phyloP scores from a whole-genome alignment of 2,329 filamentous ascomycete species.

The Ceratocystiopsis brevicomis region DNA sequence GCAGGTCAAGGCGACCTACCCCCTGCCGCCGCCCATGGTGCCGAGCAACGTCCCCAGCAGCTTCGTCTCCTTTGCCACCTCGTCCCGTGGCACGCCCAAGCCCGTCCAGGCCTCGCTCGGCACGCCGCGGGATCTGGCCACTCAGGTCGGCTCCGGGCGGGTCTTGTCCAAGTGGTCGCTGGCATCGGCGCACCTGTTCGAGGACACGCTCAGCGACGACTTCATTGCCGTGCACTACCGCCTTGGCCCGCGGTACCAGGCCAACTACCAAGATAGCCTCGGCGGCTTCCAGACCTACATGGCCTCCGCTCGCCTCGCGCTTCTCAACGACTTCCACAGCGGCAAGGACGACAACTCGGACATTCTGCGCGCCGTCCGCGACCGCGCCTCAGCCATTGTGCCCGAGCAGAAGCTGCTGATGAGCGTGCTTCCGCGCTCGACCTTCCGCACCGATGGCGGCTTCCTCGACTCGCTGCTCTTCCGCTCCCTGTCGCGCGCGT shows the following conservation, averaged over 20 bases:
- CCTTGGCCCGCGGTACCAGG: conserved; percentile 76
- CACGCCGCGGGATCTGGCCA: conserved; percentile 74
- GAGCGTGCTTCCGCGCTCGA: conserved; percentile 62
- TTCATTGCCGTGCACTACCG: conserved; percentile 79
- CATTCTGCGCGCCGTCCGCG: conserved; percentile 71
- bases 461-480: conserved; percentile 62
- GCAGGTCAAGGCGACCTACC: conserved; percentile 78
- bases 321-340: conserved; percentile 83
- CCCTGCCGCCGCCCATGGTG: conserved; percentile 46
- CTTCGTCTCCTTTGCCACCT: conserved; percentile 49
- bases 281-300: conserved; percentile 93
- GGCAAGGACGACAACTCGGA: conserved; percentile 84
- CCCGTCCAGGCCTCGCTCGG: conserved; percentile 85
- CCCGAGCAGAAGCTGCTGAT: conserved; percentile 67
- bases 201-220: conserved; percentile 77
- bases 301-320: conserved; percentile 73
- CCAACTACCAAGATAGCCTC: conserved; percentile 91
- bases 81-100: conserved; percentile 29
- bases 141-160: conserved; percentile 51
- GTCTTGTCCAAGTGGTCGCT: conserved; percentile 73
- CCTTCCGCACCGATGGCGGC: conserved; percentile 64
- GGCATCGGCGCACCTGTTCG: conserved; percentile 74
- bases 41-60: conserved; percentile 44
- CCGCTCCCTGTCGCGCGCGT: conserved; percentile 53
- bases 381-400: conserved; percentile 64